phyloP scores from a whole-genome alignment of 768 basidiomycete genomes.

The Trametes cubensis region DNA sequence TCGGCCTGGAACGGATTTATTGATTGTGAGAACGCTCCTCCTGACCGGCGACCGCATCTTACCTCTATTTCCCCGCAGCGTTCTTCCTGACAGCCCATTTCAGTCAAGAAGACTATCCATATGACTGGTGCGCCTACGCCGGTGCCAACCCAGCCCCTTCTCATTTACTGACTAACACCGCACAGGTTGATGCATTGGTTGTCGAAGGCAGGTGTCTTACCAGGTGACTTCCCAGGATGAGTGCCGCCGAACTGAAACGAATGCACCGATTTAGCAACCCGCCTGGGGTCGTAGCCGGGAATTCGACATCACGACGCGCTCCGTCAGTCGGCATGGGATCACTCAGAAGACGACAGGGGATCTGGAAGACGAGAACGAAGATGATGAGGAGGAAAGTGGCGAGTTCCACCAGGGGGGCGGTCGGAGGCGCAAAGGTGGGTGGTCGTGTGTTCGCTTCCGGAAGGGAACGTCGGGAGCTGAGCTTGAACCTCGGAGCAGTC shows the following conservation, averaged over 20 bases:
- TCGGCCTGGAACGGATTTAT: conserved; percentile 91
- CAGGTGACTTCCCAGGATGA: conserved; percentile 11
- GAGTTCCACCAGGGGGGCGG: conserved; percentile 66
- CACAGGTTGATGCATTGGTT: conserved; percentile 90
- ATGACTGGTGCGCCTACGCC: conserved; percentile 63
- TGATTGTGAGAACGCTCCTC: conserved; percentile 59
- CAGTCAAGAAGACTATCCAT: conserved; percentile 84
- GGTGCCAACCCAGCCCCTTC: conserved; percentile 20
- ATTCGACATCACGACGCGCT: conserved; percentile 87
- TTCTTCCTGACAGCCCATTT: conserved; percentile 92
- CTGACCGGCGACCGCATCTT: conserved; percentile 3
- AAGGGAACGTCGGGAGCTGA: not conserved
- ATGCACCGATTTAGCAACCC: conserved; percentile 63
- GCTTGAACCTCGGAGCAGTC: conserved; percentile 39
- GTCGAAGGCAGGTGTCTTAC: conserved; percentile 53
- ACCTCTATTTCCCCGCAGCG: conserved; percentile 42
- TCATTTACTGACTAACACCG: conserved; percentile 8
- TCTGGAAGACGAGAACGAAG: conserved; percentile 76
- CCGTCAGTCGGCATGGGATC: conserved; percentile 64
- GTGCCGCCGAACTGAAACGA: conserved; percentile 19
- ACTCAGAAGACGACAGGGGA: conserved; percentile 74
- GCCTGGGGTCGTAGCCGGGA: conserved; percentile 88
- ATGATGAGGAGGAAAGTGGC: conserved; percentile 48
- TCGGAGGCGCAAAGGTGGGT: conserved; percentile 59
- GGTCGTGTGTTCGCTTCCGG: not conserved